Conservation (phyloP, 1,284 basidiomycete genomes). For the Papiliotrema laurentii region DNA sequence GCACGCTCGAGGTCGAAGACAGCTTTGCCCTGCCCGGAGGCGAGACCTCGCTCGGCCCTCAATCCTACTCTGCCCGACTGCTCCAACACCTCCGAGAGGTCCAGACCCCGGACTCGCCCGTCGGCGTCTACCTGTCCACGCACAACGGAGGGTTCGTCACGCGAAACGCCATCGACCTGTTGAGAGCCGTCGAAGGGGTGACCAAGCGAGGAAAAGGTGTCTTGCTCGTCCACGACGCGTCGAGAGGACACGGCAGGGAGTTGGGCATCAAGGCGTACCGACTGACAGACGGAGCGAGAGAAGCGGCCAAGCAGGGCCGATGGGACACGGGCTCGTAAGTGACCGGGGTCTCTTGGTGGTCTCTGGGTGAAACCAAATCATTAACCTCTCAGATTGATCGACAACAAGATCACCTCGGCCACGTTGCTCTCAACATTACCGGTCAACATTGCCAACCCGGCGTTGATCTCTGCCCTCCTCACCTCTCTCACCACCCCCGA, state of each 20-base stretch:
- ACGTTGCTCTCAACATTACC: constrained; percentile 88
- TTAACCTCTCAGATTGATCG: constrained; percentile 68
- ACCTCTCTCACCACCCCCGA: constrained; percentile 60
- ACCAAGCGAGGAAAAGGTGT: constrained; percentile 68
- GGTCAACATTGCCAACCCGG: constrained; percentile 79
- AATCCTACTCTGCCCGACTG: constrained; percentile 40
- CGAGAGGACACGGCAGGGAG: constrained; percentile 66
- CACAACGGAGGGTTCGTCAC: constrained; percentile 88
- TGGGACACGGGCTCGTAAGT: constrained; percentile 79
- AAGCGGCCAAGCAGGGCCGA: constrained; percentile 77
- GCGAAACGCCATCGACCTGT: constrained; percentile 82
- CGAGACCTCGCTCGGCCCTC: constrained; percentile 34
- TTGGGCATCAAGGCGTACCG: constrained; percentile 88
- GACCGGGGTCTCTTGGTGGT: not conserved
- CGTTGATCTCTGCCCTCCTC: constrained; percentile 81
- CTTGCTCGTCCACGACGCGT: constrained; percentile 79
- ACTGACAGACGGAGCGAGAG: constrained; percentile 75
- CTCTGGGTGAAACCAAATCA: too few species aligned
- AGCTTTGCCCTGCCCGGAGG: constrained; percentile 70
- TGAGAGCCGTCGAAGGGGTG: constrained; percentile 65
- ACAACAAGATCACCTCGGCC: constrained; percentile 81
- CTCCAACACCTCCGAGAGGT: constrained; percentile 57
- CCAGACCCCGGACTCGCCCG: constrained; percentile 87
- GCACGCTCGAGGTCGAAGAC: constrained; percentile 86
- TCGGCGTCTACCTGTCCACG: constrained; percentile 94